Base-by-base conservation (phyloP, 2,329 filamentous ascomycete species). In the Scedosporium aurantiacum region DNA sequence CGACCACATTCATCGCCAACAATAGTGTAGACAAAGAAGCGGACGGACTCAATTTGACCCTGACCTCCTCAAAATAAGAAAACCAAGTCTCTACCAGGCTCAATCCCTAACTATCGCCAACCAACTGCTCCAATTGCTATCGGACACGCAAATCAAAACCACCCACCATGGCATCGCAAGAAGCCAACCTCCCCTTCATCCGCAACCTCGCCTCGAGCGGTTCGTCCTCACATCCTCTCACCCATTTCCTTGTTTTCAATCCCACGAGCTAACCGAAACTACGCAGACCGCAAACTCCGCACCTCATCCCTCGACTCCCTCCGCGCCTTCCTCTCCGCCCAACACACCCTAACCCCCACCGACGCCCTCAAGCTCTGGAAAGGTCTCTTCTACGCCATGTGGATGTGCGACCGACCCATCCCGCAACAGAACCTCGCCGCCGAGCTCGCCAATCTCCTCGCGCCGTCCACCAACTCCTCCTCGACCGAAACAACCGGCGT, bases 281-380 rank as follows among this genome's bases (percentile, higher is more conserved):
- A 21, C 41, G 21, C 8, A 95, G 91, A 95, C 75, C 86, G 88
- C 70, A 86, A 86, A 74, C 84, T 84, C 62, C 89, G 91, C 70
- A 89, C 88, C 71, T 82, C 88, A 65, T 89, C 91, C 61, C 82
- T 97, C 72, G 77, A 82, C 60, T 90, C 88, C 57, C 85, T 97
- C 28, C 84, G 86, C 66, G 82, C 84, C 58, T 97, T 90, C 78
- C 87, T 97, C 71, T 81, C 83, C 64, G 79, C 83, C 63, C 56
- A 62, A 23, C 62, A 32, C 50, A 68, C 74, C 60, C 83, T 97
- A 64, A 76, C 83, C 18, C 77, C 83, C 47, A 73, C 88, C 66
- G 91, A 96, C 65, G 79, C 90, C 58, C 79, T 93, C 63, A 96
- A 96, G 77, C 82, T 97, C 66, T 96, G 91, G 91, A 96, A 95